Conservation (phyloP, 306 rosid species). For the Astragalus membranaceus region DNA sequence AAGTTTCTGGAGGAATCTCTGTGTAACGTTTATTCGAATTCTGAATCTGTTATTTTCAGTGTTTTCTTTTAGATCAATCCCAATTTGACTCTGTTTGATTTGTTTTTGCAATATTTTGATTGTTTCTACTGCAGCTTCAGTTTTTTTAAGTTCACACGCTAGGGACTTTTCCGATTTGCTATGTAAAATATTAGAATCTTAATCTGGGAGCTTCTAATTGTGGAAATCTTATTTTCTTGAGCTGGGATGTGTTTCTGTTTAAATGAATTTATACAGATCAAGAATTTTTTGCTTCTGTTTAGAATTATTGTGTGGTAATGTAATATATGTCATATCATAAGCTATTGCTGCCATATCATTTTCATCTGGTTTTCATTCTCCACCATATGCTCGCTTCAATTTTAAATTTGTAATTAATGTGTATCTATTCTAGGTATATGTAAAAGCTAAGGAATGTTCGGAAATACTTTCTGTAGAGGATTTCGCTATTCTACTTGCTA, state of each 20-base stretch:
- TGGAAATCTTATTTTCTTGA: background rate
- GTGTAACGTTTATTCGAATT: background rate
- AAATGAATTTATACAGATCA: slow-evolving; percentile 7
- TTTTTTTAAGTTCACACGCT: background rate
- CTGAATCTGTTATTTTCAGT: background rate
- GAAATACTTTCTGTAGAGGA: slow-evolving; percentile 69
- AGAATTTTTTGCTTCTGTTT: background rate
- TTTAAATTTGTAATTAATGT: slow-evolving; percentile 12
- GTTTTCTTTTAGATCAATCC: background rate
- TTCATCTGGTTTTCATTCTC: background rate
- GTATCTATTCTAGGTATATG: slow-evolving; percentile 67
- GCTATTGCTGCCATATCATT: background rate
- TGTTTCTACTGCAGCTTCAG: background rate
- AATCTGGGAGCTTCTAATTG: background rate
- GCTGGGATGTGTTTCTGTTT: background rate
- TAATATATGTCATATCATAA: background rate
- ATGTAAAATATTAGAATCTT: background rate
- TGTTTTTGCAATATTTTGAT: too few relatives aligned
- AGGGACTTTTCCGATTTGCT: background rate
- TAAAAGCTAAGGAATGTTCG: slow-evolving; percentile 75
- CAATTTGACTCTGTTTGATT: background rate
- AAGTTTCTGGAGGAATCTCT: background rate
- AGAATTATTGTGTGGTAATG: background rate
- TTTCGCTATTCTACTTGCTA: slow-evolving; percentile 79
- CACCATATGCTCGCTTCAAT: background rate